Evolutionary conservation across 192 early-diverging fungal species (phyloP).

Genomic region (Gorgonomyces haynaldii): DNA sequence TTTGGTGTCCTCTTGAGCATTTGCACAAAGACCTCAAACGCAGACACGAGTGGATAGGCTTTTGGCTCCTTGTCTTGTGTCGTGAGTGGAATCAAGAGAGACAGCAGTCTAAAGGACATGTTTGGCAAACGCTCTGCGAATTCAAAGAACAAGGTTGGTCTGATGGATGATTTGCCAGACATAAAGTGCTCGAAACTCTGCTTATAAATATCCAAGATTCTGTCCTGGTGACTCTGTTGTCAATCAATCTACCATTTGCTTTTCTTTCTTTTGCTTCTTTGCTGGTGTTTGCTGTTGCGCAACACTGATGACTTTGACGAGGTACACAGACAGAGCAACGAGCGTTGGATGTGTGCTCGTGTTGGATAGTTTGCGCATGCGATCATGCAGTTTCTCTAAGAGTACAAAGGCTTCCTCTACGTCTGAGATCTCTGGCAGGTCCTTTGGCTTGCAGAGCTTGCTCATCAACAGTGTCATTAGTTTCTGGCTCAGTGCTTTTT

Average conservation of each 20-base stretch:
- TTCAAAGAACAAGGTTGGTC: slow-evolving; percentile 55
- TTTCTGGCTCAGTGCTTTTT: slow-evolving; percentile 57
- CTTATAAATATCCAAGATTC: slow-evolving; percentile 40
- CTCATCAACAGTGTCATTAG: slow-evolving; percentile 49
- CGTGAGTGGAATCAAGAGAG: slow-evolving; percentile 39
- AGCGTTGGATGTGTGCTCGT: neutral
- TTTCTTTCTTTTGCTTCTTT: slow-evolving; percentile 24
- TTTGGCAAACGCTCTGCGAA: slow-evolving; percentile 49
- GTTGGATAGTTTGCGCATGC: neutral
- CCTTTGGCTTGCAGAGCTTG: slow-evolving; percentile 50
- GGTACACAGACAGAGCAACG: slow-evolving; percentile 36
- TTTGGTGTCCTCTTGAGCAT: slow-evolving; percentile 11
- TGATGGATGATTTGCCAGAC: slow-evolving; percentile 59
- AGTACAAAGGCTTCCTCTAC: slow-evolving; percentile 46
- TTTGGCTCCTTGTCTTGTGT: slow-evolving; percentile 12
- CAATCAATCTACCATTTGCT: slow-evolving; percentile 22
- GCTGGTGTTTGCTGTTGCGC: slow-evolving; percentile 16
- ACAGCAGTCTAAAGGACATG: slow-evolving; percentile 49
- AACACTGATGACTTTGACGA: slow-evolving; percentile 49
- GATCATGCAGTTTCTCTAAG: slow-evolving; percentile 53
- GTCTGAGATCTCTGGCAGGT: slow-evolving; percentile 36
- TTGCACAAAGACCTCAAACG: slow-evolving; percentile 8
- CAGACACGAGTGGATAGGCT: neutral
- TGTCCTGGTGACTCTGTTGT: slow-evolving; percentile 16
- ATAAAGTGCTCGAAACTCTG: slow-evolving; percentile 59